A percentile compares a stretch with the other conserved stretches of the same genome.
phyloP scores from a whole-genome alignment of 2,329 filamentous ascomycete genomes.

The Arthroderma uncinatum region DNA sequence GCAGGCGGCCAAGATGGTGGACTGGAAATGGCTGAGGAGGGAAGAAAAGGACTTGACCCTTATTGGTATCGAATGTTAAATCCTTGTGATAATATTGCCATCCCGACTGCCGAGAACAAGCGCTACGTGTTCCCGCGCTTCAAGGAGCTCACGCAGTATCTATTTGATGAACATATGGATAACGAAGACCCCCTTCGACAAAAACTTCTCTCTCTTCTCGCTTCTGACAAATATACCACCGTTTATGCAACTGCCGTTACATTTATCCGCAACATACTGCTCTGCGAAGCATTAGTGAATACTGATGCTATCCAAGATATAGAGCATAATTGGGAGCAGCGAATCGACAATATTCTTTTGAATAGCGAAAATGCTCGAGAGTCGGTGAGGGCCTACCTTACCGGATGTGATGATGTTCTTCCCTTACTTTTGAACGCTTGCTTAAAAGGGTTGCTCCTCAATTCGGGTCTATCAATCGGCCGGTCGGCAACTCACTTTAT shows the following conservation, averaged over 20 bases:
- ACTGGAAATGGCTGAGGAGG: constrained; percentile 80
- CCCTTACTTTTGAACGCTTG: constrained; percentile 34
- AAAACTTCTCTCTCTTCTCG: not conserved
- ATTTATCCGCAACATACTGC: constrained; percentile 54
- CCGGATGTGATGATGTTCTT: constrained; percentile 26
- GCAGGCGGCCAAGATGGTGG: constrained; percentile 55
- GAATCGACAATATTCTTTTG: constrained; percentile 60
- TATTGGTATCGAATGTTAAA: constrained; percentile 60
- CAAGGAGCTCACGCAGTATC: constrained; percentile 23
- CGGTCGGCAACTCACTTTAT: constrained; percentile 42
- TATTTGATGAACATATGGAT: constrained; percentile 6
- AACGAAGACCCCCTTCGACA: not conserved
- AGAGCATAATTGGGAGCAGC: constrained; percentile 59
- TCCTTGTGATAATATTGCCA: constrained; percentile 35
- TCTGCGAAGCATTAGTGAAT: constrained; percentile 45
- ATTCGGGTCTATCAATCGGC: constrained; percentile 30
- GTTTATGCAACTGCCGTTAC: constrained; percentile 54
- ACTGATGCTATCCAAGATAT: constrained; percentile 24
- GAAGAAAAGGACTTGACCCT: constrained; percentile 72
- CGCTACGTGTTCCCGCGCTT: constrained; percentile 34
- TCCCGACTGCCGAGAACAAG: constrained; percentile 31
- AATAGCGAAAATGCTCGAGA: constrained; percentile 56
- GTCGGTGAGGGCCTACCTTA: constrained; percentile 36
- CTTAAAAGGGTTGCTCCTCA: constrained; percentile 33
- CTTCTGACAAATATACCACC: not conserved